Evolutionary conservation across 805 yeast species (phyloP), one percentile per base, ranked within the genome.

Genomic region (Saccharomycopsis sp.): DNA sequence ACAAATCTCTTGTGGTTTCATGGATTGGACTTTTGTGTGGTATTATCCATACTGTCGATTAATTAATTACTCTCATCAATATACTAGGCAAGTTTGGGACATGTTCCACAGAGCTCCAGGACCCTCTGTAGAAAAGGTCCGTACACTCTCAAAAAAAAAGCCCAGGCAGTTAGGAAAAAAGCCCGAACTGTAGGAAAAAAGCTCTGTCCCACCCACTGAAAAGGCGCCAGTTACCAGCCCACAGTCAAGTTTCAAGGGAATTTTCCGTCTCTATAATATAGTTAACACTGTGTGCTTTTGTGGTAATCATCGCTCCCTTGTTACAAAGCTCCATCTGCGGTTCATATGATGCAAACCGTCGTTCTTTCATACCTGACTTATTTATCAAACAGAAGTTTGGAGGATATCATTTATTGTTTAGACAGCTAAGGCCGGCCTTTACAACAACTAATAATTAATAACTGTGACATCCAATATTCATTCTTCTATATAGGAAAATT

Each of bases 201-300:
- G 12, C 5, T 7, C 38, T 12, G 38, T 29, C 38, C 38, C 38
- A 29, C n/a, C n/a, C n/a, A n/a, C n/a, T n/a, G n/a, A n/a, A n/a
- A 29, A 29, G 12, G 22, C 49, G 49, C 9, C 49, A n/a, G 20
- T 17, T 44, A 44, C 49, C 49, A 44, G 9, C 19, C 7, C 7
- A 3, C 19, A 44, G 49, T 44, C 49, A 44, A 44, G 49, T 44
- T 44, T 44, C 49, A 44, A 44, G 22, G 20, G 49, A 44, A 44
- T 44, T 44, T 17, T 17, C 12, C 8, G 5, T 12, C 49, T 44
- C 19, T 8, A 44, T 5, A 44, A 17, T 44, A 44, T 44, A 29
- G 38, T 29, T 12, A 29, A 7, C 38, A 5, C 12, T 29, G 38
- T 7, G 12, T 29, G 5, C 38, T 29, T 5, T 5, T 29, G 38